Base-by-base conservation (phyloP, 306 rosid species). In the Castanopsis chinensis region DNA sequence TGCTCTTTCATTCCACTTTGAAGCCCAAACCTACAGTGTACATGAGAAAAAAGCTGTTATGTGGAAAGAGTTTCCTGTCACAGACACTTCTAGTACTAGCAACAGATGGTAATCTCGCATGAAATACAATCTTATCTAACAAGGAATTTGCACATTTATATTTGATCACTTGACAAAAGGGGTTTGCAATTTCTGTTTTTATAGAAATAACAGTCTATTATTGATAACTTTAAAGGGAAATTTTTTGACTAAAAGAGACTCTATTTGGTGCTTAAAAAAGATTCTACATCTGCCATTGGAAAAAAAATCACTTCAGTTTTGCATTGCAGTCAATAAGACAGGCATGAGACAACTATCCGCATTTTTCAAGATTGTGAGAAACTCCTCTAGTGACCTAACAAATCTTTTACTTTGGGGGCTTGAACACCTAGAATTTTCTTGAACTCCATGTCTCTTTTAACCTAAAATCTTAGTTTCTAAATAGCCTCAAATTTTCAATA, bases 1-100 rank as follows among this genome's bases (percentile, higher is more conserved):
- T 20, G 85, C 85, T 78, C 85, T 61, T 56, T 81, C 83, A 43
- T 85, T 84, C 88, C 88, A 85, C 83, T 78, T 85, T 69, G 88
- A 85, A 68, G 80, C 88, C 88, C 88, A 85, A 60, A 85, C 85
- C 85, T 81, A 63, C 49, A 28, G 55, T 17, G n/a, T 23, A 76
- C 61, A 71, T 73, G 27, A n/a, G 43, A 23, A 58, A 30, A 51
- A 14, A 71, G 2, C 27, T 17, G 69, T 58, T 52, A 37, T 74
- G 15, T 74, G 14, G 19, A 57, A 69, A 55, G 68, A 23, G 35
- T 60, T 20, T 17, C 21, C 43, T 15, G 59, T 23, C 59, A 52
- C 53, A 49, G 53, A 27, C 4, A 49, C 5, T 9, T 57, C 23
- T 57, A 57, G 63, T 57, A 21, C 27, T 6, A 20, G 25, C 20